phyloP scores from a whole-genome alignment of 805 yeast genomes.

The Wickerhamiella sorbophila region DNA sequence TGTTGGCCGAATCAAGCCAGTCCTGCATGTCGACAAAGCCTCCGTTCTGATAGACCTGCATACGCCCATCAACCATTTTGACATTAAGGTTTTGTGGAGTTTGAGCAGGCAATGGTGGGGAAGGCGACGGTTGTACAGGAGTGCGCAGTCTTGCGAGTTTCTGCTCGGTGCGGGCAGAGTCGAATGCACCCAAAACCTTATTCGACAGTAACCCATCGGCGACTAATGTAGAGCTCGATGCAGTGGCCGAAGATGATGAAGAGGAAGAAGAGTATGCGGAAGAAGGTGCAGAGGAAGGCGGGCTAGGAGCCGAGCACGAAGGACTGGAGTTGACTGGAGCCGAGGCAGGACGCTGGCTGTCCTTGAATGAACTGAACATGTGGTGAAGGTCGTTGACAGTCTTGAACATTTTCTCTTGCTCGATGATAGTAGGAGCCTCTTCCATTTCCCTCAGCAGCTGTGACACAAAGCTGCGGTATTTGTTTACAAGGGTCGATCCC shows the following conservation, averaged over 20 bases:
- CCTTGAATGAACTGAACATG: slow-evolving; percentile 21
- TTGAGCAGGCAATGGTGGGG: slow-evolving; percentile 1
- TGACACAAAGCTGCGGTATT: slow-evolving; percentile 19
- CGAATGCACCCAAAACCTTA: slow-evolving; percentile 6
- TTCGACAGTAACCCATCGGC: slow-evolving; percentile 2
- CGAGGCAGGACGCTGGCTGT: slow-evolving; percentile 4
- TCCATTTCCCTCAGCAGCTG: slow-evolving; percentile 20
- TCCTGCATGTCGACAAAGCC: slow-evolving; percentile 20
- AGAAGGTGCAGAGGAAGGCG: background rate
- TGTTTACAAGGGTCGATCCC: slow-evolving; percentile 14
- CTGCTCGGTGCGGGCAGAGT: slow-evolving; percentile 6
- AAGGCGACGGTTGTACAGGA: background rate
- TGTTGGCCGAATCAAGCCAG: slow-evolving; percentile 15
- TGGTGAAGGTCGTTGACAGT: slow-evolving; percentile 20
- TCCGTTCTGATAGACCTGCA: slow-evolving; percentile 17
- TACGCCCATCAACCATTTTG: slow-evolving; percentile 17
- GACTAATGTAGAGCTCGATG: background rate
- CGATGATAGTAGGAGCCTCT: slow-evolving; percentile 17
- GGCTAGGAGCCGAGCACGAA: background rate
- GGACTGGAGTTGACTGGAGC: background rate
- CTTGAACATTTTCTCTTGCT: slow-evolving; percentile 21
- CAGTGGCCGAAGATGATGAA: background rate
- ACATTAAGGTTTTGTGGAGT: slow-evolving; percentile 9
- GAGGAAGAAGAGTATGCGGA: background rate
- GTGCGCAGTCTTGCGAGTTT: background rate